Conservation (phyloP, 2,329 filamentous ascomycete species). For the Exophiala viscosa region DNA sequence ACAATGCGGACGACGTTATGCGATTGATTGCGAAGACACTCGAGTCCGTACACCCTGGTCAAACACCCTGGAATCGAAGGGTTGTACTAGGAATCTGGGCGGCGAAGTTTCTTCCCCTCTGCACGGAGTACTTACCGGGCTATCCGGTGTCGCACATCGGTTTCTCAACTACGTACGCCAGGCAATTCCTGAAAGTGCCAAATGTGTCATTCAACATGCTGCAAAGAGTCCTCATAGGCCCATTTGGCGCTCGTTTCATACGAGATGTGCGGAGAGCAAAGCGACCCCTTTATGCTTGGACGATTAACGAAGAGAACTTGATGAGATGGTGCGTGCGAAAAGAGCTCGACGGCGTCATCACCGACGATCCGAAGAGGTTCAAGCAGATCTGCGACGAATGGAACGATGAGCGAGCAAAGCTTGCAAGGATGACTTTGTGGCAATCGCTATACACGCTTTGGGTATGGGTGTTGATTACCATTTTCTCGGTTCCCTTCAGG, state of each 20-base stretch:
- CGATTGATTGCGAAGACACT: slow-evolving; percentile 63
- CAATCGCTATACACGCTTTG: slow-evolving; percentile 26
- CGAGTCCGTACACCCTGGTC: slow-evolving; percentile 45
- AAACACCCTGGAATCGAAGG: slow-evolving; percentile 65
- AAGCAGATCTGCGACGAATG: slow-evolving; percentile 27
- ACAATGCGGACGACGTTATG: slow-evolving; percentile 63
- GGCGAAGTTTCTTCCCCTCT: slow-evolving; percentile 64
- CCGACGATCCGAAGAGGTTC: slow-evolving; percentile 72
- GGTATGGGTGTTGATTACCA: slow-evolving; percentile 21
- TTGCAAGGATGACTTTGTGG: slow-evolving; percentile 13
- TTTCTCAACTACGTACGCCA: slow-evolving; percentile 56
- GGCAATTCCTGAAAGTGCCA: slow-evolving; percentile 64
- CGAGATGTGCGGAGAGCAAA: slow-evolving; percentile 53
- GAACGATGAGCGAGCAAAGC: slow-evolving; percentile 15
- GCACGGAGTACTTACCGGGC: slow-evolving; percentile 49
- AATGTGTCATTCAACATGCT: slow-evolving; percentile 76
- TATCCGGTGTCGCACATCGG: slow-evolving; percentile 42
- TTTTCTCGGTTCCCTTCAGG: slow-evolving; percentile 21
- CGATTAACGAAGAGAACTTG: slow-evolving; percentile 70
- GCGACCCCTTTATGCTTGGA: slow-evolving; percentile 74
- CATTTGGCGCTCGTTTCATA: slow-evolving; percentile 64
- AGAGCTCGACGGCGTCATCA: slow-evolving; percentile 74
- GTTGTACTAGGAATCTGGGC: slow-evolving; percentile 82
- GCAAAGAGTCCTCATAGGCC: slow-evolving; percentile 64
- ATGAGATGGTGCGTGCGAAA: slow-evolving; percentile 77